Base-by-base conservation (phyloP, 2,329 filamentous ascomycete genomes). In the Blastomyces percursus region DNA sequence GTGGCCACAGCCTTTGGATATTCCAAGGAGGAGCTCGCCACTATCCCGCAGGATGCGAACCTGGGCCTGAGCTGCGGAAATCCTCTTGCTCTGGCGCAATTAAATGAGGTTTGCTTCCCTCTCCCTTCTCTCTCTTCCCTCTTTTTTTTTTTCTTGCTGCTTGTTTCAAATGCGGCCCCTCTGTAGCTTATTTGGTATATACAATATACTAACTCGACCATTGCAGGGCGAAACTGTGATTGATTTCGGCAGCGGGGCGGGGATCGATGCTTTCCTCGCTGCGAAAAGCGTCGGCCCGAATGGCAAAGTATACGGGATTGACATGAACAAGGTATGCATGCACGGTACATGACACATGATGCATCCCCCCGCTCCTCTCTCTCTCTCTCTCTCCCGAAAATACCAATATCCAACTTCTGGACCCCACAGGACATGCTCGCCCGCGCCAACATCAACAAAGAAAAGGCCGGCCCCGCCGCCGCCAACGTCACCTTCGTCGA, bases 231-330 rank as follows among this genome's bases (percentile, higher is more conserved):
- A 86, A 68, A 82, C 77, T 0, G 77, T 85, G 1, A 71, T 86
- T 62, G 83, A 85, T 65, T 73, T 86, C 1, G 83, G 84, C 1
- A 79, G 77, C 64, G 83, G 84, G 2, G 82, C 79, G 8, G 83
- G 84, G 0, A 81, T 86, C 54, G 83, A 86, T 67, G 78, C 81
- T 21, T 83, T 85, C 64, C 77, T 81, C 2, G 82, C 82, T 12
- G 76, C 80, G 3, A 73, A 73, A 32, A 81, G 77, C 66, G 77
- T 85, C 46, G 82, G 82, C 0, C 56, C 66, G 0, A 70, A 69
- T 3, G 82, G 83, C 1, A 77, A 72, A 35, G 81, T 75, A 3
- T 80, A 85, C 58, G 84, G 84, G 8, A 73, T 86, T 4, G 83
- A 86, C 67, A 85, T 86, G 80, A 86, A 81, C 65, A 77, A 83